Evolutionary conservation across 352 stramenopile species (phyloP).

Genomic region (Aphanomyces astaci): DNA sequence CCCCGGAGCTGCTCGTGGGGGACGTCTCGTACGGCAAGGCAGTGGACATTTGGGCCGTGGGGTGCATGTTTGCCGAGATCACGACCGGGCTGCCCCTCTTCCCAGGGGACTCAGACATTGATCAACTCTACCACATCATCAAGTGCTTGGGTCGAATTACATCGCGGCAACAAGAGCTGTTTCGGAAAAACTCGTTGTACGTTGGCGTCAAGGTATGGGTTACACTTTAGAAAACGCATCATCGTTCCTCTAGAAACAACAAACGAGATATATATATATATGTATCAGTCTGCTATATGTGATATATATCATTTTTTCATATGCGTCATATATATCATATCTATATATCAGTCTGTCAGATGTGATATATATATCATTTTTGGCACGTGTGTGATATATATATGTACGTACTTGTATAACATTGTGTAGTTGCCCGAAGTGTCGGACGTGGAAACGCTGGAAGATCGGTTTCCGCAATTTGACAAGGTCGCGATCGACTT

Average conservation of each 20-base stretch:
- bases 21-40: slow-evolving; percentile 90
- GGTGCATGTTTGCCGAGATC: slow-evolving; percentile 94
- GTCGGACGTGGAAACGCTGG: slow-evolving; percentile 49
- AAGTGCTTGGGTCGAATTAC: slow-evolving; percentile 65
- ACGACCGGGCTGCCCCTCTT: slow-evolving; percentile 94
- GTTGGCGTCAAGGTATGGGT: slow-evolving; percentile 67
- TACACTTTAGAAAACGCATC: no score
- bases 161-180: slow-evolving; percentile 66
- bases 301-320: no score
- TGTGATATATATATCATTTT: no score
- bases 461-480: slow-evolving; percentile 53
- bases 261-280: no score
- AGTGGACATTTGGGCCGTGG: slow-evolving; percentile 96
- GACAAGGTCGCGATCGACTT: slow-evolving; percentile 62
- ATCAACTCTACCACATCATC: slow-evolving; percentile 88
- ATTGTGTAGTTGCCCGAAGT: slow-evolving; percentile 39
- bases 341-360: no score
- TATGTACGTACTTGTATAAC: no score
- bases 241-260: no score
- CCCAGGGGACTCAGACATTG: slow-evolving; percentile 94
- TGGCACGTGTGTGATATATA: no score
- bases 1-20: slow-evolving; percentile 87
- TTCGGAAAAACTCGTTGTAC: slow-evolving; percentile 75
- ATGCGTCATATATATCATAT: no score
- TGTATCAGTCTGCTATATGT: no score